Evolutionary conservation across 2,329 filamentous ascomycete genomes (phyloP).

Genomic region (Colletotrichum cuscutae): DNA sequence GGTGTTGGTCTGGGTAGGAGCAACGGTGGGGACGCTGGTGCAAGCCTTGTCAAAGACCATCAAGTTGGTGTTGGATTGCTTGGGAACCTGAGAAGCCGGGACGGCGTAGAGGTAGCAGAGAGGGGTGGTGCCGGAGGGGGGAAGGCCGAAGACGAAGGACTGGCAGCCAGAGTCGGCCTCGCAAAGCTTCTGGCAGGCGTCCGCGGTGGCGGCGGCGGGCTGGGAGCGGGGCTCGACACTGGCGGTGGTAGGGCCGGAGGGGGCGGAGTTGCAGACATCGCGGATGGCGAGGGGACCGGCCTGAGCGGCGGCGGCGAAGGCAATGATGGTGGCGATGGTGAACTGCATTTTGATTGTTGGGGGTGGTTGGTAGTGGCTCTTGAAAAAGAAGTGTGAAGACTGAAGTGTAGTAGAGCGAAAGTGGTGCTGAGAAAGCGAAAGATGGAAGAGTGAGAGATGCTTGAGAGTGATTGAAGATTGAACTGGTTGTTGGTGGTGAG

Average conservation of each 20-base stretch:
- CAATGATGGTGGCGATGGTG: conserved; percentile 12
- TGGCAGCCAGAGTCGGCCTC: conserved; percentile 18
- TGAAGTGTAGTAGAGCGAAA: background rate
- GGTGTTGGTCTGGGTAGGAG: conserved; percentile 1
- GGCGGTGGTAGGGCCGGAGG: conserved; percentile 5
- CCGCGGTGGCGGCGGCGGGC: conserved; percentile 18
- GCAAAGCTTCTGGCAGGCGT: conserved; percentile 27
- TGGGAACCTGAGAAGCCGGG: conserved; percentile 15
- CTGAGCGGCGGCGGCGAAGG: conserved; percentile 15
- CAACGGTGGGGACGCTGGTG: conserved; percentile 12
- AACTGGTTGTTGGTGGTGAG: conserved; percentile 15
- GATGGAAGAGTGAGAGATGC: conserved; percentile 5
- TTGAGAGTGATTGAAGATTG: conserved; percentile 12
- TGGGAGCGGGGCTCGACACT: conserved; percentile 14
- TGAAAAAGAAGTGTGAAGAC: background rate
- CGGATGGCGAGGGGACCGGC: conserved; percentile 14
- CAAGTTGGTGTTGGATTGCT: conserved; percentile 22
- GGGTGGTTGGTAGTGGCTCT: background rate
- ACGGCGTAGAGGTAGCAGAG: conserved; percentile 23
- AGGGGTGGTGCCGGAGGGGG: conserved; percentile 1
- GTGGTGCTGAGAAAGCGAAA: background rate
- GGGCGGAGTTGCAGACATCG: conserved; percentile 19
- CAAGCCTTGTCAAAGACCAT: conserved; percentile 27
- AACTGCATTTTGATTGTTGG: conserved; percentile 20
- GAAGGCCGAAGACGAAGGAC: conserved; percentile 18